Base-by-base conservation (phyloP, 192 early-diverging fungal genomes). In the Backusella tuberculispora region DNA sequence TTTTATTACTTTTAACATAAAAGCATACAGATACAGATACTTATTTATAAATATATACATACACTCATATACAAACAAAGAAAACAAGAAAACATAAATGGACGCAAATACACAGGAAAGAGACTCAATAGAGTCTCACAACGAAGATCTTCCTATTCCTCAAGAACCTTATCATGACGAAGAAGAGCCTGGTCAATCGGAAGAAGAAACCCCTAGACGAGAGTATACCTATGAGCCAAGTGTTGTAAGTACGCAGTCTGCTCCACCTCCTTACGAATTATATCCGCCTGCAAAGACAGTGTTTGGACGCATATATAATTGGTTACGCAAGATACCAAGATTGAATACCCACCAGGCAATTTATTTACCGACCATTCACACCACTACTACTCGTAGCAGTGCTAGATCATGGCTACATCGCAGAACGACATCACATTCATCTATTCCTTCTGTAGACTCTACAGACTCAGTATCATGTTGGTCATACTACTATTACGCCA, bases 241-340 rank as follows among this genome's bases (percentile, higher is more conserved):
- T 65, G 66, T 80, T 21, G 56, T 80, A 7, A 80, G 79, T 41
- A 80, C 72, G 13, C 75, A 76, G 66, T 80, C 79, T 34, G 69
- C 79, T 29, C 79, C 79, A 40, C 79, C 79, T 65, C 75, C 79
- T 44, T 80, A 80, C 45, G 79, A 80, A 60, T 46, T 80, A 21
- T 80, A 80, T 44, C 75, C 79, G 12, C 79, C 71, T 38, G 79
- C 79, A 26, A 75, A 66, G 4, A 69, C 79, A 17, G 9, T 72
- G 17, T 15, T 53, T 42, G 79, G 79, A 29, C 74, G 79, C 26
- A 53, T 74, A 17, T 76, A 53, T 66, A 80, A 80, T 67, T 80
- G 75, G 71, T 72, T 80, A 37, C 75, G 79, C 13, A 72, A 76
- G 45, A 76, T 80, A 60, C 79, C 79, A 34, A 34, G 76, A 45